A percentile compares a stretch with the other conserved stretches of the same genome.
phyloP scores from a whole-genome alignment of 495 filamentous ascomycete genomes.

The Aspergillus saccharolyticus region DNA sequence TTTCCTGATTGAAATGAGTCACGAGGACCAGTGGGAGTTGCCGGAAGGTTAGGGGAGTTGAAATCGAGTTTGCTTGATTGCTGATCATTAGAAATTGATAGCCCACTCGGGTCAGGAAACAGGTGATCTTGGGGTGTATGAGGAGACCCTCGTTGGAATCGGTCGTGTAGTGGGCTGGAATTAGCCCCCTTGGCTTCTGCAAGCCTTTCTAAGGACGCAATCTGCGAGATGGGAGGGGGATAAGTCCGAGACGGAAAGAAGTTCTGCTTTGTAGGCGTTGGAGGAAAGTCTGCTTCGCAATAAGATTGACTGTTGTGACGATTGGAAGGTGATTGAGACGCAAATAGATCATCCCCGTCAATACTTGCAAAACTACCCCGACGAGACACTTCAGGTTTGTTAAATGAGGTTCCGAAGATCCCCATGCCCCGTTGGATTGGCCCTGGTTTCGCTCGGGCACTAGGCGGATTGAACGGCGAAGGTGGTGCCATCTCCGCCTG shows the following conservation, averaged over 20 bases:
- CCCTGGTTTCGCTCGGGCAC: slow-evolving; percentile 41
- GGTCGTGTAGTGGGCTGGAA: slow-evolving; percentile 34
- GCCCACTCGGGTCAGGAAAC: slow-evolving; percentile 71
- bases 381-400: slow-evolving; percentile 48
- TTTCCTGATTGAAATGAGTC: slow-evolving; percentile 52
- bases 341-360: slow-evolving; percentile 62
- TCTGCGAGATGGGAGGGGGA: slow-evolving; percentile 38
- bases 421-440: slow-evolving; percentile 63
- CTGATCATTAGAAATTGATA: slow-evolving; percentile 65
- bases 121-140: slow-evolving; percentile 74
- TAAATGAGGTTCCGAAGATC: slow-evolving; percentile 61
- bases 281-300: slow-evolving; percentile 71
- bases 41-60: slow-evolving; percentile 53
- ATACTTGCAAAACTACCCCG: slow-evolving; percentile 72
- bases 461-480: slow-evolving; percentile 56
- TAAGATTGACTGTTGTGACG: slow-evolving; percentile 55
- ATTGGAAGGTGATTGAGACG: slow-evolving; percentile 51
- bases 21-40: slow-evolving; percentile 72
- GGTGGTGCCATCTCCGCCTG: slow-evolving; percentile 62
- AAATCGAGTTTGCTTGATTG: slow-evolving; percentile 38
- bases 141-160: slow-evolving; percentile 55
- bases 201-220: slow-evolving; percentile 35
- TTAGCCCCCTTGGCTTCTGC: slow-evolving; percentile 29
- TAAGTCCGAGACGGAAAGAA: slow-evolving; percentile 43
- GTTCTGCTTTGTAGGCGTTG: slow-evolving; percentile 84